These are phyloP conservation scores for Rubia tinctorum DNA, from an alignment of 305 asterid genomes.

Conservation along the genomic window DNA sequence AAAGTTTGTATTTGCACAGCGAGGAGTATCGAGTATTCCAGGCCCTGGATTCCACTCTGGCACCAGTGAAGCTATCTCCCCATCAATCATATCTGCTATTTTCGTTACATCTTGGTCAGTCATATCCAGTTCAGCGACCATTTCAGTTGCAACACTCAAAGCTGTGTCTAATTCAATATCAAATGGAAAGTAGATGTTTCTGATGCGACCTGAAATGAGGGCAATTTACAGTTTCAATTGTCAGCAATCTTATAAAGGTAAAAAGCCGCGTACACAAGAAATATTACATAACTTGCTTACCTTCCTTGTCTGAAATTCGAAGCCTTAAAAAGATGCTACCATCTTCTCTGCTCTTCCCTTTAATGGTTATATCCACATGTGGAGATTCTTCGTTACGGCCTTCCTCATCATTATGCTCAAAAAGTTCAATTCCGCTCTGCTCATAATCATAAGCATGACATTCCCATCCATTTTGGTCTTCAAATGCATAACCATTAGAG, in stretches of 20 bases:
- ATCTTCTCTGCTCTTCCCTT: conserved; percentile 68
- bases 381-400: conserved; percentile 34
- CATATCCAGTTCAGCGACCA: conserved; percentile 78
- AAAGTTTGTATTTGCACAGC: conserved; percentile 25
- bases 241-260: conserved; percentile 18
- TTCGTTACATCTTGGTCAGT: conserved; percentile 62
- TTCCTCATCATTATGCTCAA: conserved; percentile 40
- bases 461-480: conserved; percentile 54
- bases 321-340: conserved; percentile 69
- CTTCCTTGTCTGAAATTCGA: conserved; percentile 79
- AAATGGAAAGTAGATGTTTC: conserved; percentile 77
- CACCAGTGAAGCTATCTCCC: conserved; percentile 63
- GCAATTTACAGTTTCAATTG: conserved; percentile 10
- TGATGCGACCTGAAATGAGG: conserved; percentile 50
- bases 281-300: conserved; percentile 25
- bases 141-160: conserved; percentile 70
- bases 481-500: conserved; percentile 40
- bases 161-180: conserved; percentile 70
- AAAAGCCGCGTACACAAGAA: neutral
- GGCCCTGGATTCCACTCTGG: conserved; percentile 65
- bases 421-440: conserved; percentile 55
- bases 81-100: conserved; percentile 78
- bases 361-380: conserved; percentile 52
- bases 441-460: conserved; percentile 50
- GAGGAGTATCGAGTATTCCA: conserved; percentile 39